Conservation (phyloP, 2,329 filamentous ascomycete species). For the Cordyceps javanica region DNA sequence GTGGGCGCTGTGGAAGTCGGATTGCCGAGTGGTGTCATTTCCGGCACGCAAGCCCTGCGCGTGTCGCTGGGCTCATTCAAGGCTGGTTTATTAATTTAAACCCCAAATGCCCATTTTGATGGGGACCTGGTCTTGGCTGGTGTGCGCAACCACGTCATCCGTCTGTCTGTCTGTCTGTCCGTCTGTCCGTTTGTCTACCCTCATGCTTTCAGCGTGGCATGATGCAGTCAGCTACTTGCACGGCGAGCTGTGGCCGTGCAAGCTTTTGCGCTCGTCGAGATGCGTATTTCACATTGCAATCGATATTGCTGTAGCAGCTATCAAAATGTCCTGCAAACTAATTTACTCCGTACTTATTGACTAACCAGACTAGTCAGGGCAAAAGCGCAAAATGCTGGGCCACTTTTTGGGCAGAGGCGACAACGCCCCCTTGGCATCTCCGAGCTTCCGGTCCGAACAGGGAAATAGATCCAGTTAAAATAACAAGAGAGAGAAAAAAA, state of each 20-base stretch:
- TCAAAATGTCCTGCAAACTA: too few relatives aligned
- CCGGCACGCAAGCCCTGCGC: not conserved
- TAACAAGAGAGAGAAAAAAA: not conserved
- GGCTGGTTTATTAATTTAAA: not conserved
- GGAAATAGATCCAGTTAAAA: not conserved
- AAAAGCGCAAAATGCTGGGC: not conserved
- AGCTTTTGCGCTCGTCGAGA: too few relatives aligned
- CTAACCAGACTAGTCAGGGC: not conserved
- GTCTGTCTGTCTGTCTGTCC: not conserved
- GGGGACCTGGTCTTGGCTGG: not conserved
- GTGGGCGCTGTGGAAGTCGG: not conserved
- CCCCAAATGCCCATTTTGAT: not conserved
- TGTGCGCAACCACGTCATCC: constrained; percentile 4
- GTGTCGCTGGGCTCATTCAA: not conserved
- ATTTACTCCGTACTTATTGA: too few relatives aligned
- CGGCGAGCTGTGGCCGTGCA: too few relatives aligned
- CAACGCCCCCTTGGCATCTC: not conserved
- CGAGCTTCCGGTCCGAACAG: constrained; percentile 9
- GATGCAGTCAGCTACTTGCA: too few relatives aligned
- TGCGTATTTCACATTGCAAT: too few relatives aligned
- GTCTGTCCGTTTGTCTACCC: not conserved
- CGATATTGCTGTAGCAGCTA: too few relatives aligned
- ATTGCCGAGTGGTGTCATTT: constrained; percentile 11
- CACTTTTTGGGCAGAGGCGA: not conserved
- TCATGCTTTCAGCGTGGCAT: too few relatives aligned